Conservation (phyloP, 192 early-diverging fungal species). For the Oehlia diaphana region DNA sequence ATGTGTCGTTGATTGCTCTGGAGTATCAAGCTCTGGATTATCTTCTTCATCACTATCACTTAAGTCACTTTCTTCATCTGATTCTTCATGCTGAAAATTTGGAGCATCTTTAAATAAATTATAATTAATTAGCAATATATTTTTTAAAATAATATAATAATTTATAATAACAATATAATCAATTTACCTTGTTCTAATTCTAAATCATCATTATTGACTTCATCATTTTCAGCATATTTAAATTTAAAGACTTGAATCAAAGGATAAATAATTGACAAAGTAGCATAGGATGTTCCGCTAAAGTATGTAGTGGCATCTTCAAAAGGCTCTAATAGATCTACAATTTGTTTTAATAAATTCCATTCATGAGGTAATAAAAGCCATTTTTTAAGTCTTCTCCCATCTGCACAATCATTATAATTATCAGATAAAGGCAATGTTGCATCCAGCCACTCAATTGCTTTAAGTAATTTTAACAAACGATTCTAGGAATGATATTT, state of each 20-base stretch:
- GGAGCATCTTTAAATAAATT: not conserved
- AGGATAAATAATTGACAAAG: slow-evolving; percentile 7
- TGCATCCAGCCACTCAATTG: not conserved
- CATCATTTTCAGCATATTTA: not conserved
- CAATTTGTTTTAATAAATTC: slow-evolving; percentile 3
- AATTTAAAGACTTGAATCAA: not conserved
- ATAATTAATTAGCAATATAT: too few relatives aligned
- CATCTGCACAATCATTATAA: not conserved
- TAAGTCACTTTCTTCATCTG: not conserved
- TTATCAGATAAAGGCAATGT: not conserved
- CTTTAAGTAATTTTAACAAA: not conserved
- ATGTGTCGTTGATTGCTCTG: too few relatives aligned
- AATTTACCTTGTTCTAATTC: not conserved
- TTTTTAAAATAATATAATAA: too few relatives aligned
- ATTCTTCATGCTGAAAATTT: slow-evolving; percentile 1
- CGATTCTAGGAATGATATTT: not conserved
- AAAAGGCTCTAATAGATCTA: not conserved
- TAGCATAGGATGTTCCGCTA: not conserved
- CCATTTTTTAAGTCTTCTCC: not conserved
- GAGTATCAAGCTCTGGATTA: not conserved
- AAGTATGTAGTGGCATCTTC: not conserved
- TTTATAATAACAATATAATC: too few relatives aligned
- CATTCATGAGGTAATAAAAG: not conserved
- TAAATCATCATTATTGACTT: not conserved
- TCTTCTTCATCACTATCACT: not conserved